A percentile compares a stretch with the other conserved stretches of the same genome.
Conservation (phyloP, 2,329 filamentous ascomycete genomes). For the Colletotrichum sublineola region DNA sequence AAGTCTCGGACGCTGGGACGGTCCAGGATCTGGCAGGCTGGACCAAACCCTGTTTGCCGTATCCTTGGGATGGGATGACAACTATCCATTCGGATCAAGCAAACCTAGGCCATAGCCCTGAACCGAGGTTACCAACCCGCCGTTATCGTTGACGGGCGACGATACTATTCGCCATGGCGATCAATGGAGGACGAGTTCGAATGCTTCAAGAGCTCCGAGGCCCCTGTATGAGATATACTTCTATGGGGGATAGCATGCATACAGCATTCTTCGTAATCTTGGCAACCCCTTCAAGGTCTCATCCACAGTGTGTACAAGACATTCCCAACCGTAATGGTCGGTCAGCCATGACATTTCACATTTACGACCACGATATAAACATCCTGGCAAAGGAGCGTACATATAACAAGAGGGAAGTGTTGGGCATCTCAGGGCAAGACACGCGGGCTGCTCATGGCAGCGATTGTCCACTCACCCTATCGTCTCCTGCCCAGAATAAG, state of each 20-base stretch:
- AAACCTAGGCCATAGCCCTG: constrained; percentile 18
- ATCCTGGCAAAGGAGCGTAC: not conserved
- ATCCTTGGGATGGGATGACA: constrained; percentile 33
- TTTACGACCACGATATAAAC: not conserved
- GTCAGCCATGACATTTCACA: not conserved
- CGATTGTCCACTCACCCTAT: too few species aligned
- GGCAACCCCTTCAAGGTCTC: not conserved
- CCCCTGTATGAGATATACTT: too few species aligned
- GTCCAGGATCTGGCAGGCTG: constrained; percentile 30
- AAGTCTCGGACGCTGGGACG: constrained; percentile 28
- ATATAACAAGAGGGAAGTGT: not conserved
- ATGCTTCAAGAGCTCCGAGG: too few species aligned
- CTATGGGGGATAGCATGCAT: not conserved
- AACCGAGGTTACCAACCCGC: not conserved
- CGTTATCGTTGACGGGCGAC: not conserved
- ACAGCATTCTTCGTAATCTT: not conserved
- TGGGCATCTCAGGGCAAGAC: not conserved
- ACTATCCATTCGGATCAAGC: constrained; percentile 6
- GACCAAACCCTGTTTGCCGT: constrained; percentile 27
- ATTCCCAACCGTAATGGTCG: not conserved
- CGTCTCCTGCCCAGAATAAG: not conserved
- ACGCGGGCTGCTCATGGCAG: not conserved
- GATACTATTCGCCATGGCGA: not conserved
- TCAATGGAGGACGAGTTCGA: not conserved
- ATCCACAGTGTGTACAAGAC: not conserved